These are phyloP conservation scores for Lolium perenne DNA, from an alignment of 176 grass and related monocot genomes.

Conservation along the genomic window DNA sequence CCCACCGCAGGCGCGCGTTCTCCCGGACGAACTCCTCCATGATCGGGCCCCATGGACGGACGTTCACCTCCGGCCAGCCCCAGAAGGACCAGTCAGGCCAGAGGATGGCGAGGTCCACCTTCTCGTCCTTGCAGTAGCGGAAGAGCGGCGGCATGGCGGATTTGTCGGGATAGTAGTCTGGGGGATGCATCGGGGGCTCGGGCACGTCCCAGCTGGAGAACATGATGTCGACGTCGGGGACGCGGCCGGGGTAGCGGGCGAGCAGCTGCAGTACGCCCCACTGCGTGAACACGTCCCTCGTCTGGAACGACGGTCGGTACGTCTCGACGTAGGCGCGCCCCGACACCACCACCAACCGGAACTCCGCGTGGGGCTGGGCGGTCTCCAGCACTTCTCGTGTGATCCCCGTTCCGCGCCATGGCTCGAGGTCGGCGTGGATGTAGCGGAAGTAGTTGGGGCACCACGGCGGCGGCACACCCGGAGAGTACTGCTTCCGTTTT, in stretches of 20 bases:
- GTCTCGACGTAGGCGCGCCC: constrained; percentile 67
- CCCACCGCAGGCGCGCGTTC: not conserved
- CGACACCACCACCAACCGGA: constrained; percentile 60
- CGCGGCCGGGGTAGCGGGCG: constrained; percentile 62
- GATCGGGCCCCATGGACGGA: constrained; percentile 25
- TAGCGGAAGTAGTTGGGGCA: constrained; percentile 73
- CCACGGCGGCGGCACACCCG: not conserved
- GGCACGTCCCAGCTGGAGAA: constrained; percentile 77
- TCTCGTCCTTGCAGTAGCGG: constrained; percentile 82
- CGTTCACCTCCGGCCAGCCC: too few relatives aligned
- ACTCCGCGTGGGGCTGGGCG: constrained; percentile 40
- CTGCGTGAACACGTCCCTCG: constrained; percentile 67
- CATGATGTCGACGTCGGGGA: constrained; percentile 86
- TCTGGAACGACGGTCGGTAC: constrained; percentile 60
- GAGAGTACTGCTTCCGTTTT: not conserved
- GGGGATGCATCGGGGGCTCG: constrained; percentile 38
- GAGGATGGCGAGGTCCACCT: constrained; percentile 60
- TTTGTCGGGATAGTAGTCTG: constrained; percentile 4
- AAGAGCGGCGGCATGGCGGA: constrained; percentile 63
- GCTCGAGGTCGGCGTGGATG: constrained; percentile 72
- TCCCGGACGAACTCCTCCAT: constrained; percentile 4
- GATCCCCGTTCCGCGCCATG: constrained; percentile 58
- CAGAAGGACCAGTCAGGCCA: constrained; percentile 76
- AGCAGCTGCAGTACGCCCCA: constrained; percentile 87
- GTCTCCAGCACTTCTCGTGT: constrained; percentile 55